Evolutionary conservation across 805 yeast species (phyloP).

Genomic region (Wickerhamomyces bovis): DNA sequence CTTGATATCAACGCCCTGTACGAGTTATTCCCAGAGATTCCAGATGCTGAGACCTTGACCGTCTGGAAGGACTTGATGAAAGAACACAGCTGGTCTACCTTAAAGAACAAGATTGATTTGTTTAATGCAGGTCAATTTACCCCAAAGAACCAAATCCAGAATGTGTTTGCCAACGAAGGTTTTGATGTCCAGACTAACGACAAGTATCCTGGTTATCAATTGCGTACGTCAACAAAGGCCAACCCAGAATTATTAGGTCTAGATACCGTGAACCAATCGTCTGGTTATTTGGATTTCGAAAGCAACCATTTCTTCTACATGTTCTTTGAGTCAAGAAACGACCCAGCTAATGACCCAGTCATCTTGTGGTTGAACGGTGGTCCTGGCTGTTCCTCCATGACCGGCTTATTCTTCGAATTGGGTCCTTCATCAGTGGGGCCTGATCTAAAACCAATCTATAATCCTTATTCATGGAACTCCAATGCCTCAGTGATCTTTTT

Average conservation of each 20-base stretch:
- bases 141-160: conserved; percentile 13
- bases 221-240: conserved; percentile 14
- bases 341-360: conserved; percentile 81
- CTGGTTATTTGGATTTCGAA: conserved; percentile 77
- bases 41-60: conserved; percentile 10
- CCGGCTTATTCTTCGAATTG: conserved; percentile 85
- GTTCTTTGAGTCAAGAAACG: conserved; percentile 85
- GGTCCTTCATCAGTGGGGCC: conserved; percentile 78
- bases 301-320: conserved; percentile 84
- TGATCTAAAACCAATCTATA: conserved; percentile 60
- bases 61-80: conserved; percentile 27
- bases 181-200: conserved; percentile 5
- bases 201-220: conserved; percentile 11
- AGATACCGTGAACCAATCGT: conserved; percentile 71
- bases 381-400: conserved; percentile 90
- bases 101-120: conserved; percentile 8
- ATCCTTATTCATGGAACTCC: conserved; percentile 86
- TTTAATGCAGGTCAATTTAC: conserved; percentile 11
- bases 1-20: background rate
- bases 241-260: conserved; percentile 54
- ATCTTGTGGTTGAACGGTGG: conserved; percentile 92
- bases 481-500: conserved; percentile 87
- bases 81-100: conserved; percentile 24
- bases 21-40: background rate
- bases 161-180: conserved; percentile 2